A percentile compares a stretch with the other conserved stretches of the same genome.
These are phyloP conservation scores for Tetracladium marchalianum DNA, from an alignment of 495 filamentous ascomycete species.

Conservation along the genomic window DNA sequence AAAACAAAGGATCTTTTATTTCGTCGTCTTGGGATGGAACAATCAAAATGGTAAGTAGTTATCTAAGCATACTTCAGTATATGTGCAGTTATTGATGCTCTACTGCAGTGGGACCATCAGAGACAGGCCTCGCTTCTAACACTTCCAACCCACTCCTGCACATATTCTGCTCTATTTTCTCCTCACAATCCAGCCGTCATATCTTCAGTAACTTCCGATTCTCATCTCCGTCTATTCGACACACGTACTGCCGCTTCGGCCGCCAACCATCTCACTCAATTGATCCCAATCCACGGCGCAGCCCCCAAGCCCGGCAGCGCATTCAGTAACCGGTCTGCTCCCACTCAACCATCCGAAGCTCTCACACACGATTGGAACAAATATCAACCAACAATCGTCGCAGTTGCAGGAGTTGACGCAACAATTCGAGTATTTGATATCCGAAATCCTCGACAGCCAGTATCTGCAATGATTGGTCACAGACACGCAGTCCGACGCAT, in stretches of 20 bases:
- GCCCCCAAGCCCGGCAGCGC: conserved; percentile 32
- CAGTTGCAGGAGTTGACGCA: conserved; percentile 83
- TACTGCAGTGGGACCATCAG: conserved; percentile 64
- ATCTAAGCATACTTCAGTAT: not conserved
- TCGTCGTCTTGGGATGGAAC: conserved; percentile 91
- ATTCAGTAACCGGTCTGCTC: conserved; percentile 23
- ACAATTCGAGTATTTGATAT: conserved; percentile 84
- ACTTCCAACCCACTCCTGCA: conserved; percentile 81
- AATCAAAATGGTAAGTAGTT: conserved; percentile 58
- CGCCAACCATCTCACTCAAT: conserved; percentile 68
- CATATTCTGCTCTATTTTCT: conserved; percentile 74
- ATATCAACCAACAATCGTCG: conserved; percentile 73
- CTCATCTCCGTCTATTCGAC: conserved; percentile 80
- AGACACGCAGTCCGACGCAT: conserved; percentile 81
- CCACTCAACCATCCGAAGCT: conserved; percentile 47
- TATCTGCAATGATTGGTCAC: conserved; percentile 67
- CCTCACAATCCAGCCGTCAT: conserved; percentile 72
- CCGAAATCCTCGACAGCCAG: conserved; percentile 56
- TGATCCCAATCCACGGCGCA: conserved; percentile 67
- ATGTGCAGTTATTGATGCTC: not conserved
- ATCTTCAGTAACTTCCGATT: conserved; percentile 76
- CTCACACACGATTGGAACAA: conserved; percentile 99
- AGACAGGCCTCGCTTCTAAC: conserved; percentile 63
- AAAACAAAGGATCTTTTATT: conserved; percentile 82
- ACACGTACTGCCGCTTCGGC: conserved; percentile 71